Evolutionary conservation across 495 filamentous ascomycete species (phyloP).

Genomic region (Aspergillus sclerotiicarbonarius): DNA sequence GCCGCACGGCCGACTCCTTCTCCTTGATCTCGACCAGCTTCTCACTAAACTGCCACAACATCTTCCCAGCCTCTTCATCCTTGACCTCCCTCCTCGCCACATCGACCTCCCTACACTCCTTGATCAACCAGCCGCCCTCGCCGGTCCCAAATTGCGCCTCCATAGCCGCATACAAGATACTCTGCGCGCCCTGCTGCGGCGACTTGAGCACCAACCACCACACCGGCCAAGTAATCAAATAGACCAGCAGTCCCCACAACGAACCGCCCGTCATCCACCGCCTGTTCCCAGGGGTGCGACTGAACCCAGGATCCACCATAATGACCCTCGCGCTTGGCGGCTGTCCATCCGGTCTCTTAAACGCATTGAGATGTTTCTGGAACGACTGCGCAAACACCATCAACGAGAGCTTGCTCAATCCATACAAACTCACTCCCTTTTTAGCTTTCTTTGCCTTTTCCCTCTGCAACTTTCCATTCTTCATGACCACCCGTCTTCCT

Average conservation of each 20-base stretch:
- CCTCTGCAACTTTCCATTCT: neutral
- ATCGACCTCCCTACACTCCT: slow-evolving; percentile 80
- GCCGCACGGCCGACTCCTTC: slow-evolving; percentile 68
- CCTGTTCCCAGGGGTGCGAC: slow-evolving; percentile 80
- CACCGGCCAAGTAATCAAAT: slow-evolving; percentile 72
- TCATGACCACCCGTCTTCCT: neutral
- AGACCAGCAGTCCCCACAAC: slow-evolving; percentile 75
- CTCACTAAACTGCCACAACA: slow-evolving; percentile 86
- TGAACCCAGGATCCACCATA: slow-evolving; percentile 80
- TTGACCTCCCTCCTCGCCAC: slow-evolving; percentile 69
- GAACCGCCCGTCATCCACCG: slow-evolving; percentile 83
- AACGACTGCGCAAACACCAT: slow-evolving; percentile 85
- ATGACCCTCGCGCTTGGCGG: slow-evolving; percentile 79
- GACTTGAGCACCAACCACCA: slow-evolving; percentile 90
- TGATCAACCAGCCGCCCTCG: slow-evolving; percentile 70
- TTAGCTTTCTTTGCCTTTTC: slow-evolving; percentile 6
- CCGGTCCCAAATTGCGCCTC: slow-evolving; percentile 64
- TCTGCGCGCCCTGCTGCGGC: slow-evolving; percentile 77
- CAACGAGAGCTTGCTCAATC: slow-evolving; percentile 82
- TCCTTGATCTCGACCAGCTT: slow-evolving; percentile 78
- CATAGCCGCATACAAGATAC: slow-evolving; percentile 81
- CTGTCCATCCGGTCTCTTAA: slow-evolving; percentile 75
- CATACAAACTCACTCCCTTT: slow-evolving; percentile 56
- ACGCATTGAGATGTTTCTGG: slow-evolving; percentile 81
- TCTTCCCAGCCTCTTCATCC: slow-evolving; percentile 74